Percentiles rank a stretch among this genome's conserved stretches.
Conservation (phyloP, 179 eudicot species). For the Silene coronaria region DNA sequence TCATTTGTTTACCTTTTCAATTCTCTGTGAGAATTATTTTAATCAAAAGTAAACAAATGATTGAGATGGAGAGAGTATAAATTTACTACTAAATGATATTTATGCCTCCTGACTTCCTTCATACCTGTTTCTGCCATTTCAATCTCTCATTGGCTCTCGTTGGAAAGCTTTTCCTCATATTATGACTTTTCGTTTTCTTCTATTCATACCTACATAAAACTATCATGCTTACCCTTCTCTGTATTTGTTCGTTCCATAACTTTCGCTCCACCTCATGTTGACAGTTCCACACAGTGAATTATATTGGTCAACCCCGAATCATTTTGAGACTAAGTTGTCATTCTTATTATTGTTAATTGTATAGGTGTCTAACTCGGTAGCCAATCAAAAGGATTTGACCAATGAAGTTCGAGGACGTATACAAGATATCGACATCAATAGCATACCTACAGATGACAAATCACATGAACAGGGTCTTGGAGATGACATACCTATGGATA, state of each 20-base stretch:
- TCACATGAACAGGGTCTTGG: conserved; percentile 20
- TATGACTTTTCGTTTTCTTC: not conserved
- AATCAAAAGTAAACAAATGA: no score
- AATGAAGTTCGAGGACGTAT: conserved; percentile 28
- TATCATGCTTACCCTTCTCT: not conserved
- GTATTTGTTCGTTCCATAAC: not conserved
- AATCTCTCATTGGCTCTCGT: not conserved
- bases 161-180: not conserved
- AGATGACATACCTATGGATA: conserved; percentile 37
- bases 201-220: not conserved
- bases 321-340: not conserved
- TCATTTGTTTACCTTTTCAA: no score
- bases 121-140: not conserved
- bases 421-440: conserved; percentile 34
- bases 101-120: not conserved
- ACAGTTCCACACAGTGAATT: not conserved
- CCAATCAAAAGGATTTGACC: conserved; percentile 14
- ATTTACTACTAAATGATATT: no score
- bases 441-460: conserved; percentile 33
- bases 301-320: not conserved
- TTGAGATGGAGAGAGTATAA: no score
- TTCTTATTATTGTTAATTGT: not conserved
- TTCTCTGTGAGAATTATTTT: no score
- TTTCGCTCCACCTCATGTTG: not conserved
- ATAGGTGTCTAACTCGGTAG: not conserved